Conservation (phyloP, 352 stramenopile genomes). For the Phytophthora brassicae region DNA sequence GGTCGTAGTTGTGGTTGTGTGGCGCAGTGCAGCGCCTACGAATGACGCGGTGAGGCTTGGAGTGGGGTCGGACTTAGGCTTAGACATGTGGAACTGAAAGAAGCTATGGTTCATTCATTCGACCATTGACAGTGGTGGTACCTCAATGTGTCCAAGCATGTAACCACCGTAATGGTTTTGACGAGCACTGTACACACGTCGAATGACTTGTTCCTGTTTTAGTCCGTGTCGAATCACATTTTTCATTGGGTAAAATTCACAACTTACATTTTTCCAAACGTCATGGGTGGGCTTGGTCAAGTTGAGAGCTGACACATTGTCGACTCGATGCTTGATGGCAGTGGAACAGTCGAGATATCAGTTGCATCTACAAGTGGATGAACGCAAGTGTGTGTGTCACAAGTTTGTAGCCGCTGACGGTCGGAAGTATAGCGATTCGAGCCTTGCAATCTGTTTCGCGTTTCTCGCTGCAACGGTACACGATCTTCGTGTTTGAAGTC, state of each 20-base stretch:
- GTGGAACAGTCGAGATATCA: too few relatives aligned
- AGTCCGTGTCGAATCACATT: too few relatives aligned
- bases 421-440: constrained; percentile 1
- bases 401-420: not conserved
- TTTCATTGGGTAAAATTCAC: too few relatives aligned
- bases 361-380: too few relatives aligned
- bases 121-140: constrained; percentile 1
- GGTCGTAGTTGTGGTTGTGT: too few relatives aligned
- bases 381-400: constrained; percentile 7
- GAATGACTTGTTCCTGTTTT: too few relatives aligned
- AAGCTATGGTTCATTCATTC: not conserved
- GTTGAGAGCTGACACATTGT: too few relatives aligned
- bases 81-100: constrained; percentile 5
- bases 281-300: too few relatives aligned
- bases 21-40: not conserved
- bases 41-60: not conserved
- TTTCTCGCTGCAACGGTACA: constrained; percentile 3
- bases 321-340: too few relatives aligned
- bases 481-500: not conserved
- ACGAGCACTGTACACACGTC: too few relatives aligned
- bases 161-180: too few relatives aligned
- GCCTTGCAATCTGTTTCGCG: not conserved
- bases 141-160: not conserved
- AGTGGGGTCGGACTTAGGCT: not conserved
- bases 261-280: too few relatives aligned